Evolutionary conservation across 176 grass and related monocot genomes (phyloP).

Genomic region (Typha latifolia): DNA sequence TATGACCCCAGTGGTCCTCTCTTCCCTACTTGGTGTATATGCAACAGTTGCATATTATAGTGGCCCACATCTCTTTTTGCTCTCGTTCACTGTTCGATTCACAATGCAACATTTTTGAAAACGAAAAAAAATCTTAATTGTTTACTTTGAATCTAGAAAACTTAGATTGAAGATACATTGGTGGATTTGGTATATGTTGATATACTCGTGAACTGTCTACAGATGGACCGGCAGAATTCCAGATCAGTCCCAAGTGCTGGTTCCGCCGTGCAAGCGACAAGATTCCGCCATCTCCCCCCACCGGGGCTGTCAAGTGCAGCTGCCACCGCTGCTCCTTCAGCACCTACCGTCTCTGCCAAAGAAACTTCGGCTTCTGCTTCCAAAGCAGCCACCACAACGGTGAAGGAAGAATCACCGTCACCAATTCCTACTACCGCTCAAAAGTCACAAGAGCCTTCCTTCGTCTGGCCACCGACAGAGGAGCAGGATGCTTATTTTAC

Average conservation of each 20-base stretch:
- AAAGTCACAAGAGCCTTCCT: neutral
- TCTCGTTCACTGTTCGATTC: too few species aligned
- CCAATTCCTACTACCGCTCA: neutral
- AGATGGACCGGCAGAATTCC: neutral
- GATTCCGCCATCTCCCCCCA: neutral
- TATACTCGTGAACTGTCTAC: neutral
- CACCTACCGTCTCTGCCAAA: neutral
- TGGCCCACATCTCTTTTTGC: too few species aligned
- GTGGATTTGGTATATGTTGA: neutral
- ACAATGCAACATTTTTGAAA: too few species aligned
- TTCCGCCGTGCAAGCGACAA: neutral
- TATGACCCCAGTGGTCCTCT: too few species aligned
- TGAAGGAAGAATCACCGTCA: conserved; percentile 8
- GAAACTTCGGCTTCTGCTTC: neutral
- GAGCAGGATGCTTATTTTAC: conserved; percentile 12
- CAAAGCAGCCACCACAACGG: neutral
- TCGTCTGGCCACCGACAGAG: conserved; percentile 1
- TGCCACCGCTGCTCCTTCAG: neutral
- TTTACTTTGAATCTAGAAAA: neutral
- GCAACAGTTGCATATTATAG: too few species aligned
- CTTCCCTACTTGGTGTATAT: too few species aligned
- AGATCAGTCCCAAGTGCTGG: neutral
- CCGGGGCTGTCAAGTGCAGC: neutral
- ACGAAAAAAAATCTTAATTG: too few species aligned
- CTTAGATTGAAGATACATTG: neutral